phyloP scores from a whole-genome alignment of 164 flowering plant species.

The Aristolochia contorta region DNA sequence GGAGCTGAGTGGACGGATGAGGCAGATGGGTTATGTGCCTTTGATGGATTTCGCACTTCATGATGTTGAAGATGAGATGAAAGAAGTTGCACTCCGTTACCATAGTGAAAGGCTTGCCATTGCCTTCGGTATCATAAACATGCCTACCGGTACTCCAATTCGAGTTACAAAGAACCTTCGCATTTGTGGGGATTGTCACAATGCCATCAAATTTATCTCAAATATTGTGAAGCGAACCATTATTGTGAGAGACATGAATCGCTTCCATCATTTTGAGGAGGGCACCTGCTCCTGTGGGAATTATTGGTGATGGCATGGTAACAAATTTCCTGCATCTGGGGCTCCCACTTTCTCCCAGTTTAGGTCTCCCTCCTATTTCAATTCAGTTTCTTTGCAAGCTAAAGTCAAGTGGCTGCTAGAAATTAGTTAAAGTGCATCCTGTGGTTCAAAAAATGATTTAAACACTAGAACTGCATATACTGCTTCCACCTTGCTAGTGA shows the following conservation, averaged over 20 bases:
- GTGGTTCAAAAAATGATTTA: too few species aligned
- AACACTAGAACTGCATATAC: too few species aligned
- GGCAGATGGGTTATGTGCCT: constrained; percentile 13
- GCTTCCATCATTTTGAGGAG: constrained; percentile 14
- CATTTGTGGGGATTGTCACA: constrained; percentile 18
- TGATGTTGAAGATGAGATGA: constrained; percentile 15
- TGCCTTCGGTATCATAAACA: constrained; percentile 12
- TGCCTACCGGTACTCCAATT: constrained; percentile 6
- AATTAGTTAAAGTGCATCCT: too few species aligned
- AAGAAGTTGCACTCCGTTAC: constrained; percentile 10
- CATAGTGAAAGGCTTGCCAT: constrained; percentile 16
- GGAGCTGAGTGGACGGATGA: constrained; percentile 5
- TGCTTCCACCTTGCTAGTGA: too few species aligned
- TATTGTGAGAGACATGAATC: constrained; percentile 16
- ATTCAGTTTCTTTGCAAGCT: too few species aligned
- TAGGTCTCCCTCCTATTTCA: too few species aligned
- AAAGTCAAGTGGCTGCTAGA: too few species aligned
- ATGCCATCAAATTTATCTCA: constrained; percentile 13
- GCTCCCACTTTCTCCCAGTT: too few species aligned
- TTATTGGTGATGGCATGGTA: constrained; percentile 7
- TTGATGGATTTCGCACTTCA: constrained; percentile 12
- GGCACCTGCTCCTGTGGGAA: constrained; percentile 12
- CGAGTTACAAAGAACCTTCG: constrained; percentile 14
- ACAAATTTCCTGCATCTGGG: too few species aligned
- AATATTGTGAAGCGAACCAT: constrained; percentile 9